These are phyloP conservation scores for Pneumocystis murina DNA, from an alignment of 1,139 yeast species.

Conservation along the genomic window DNA sequence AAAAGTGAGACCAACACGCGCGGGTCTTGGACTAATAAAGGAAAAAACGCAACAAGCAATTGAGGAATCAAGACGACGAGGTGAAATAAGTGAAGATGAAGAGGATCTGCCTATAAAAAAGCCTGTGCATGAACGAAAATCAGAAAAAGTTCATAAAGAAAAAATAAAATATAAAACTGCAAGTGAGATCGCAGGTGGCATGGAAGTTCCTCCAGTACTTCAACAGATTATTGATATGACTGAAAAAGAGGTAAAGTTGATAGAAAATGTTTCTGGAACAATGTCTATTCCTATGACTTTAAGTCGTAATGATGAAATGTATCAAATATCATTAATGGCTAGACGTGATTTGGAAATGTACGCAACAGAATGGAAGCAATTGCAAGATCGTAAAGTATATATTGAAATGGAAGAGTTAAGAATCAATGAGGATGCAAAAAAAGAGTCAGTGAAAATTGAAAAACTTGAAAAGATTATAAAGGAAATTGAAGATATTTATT, in stretches of 20 bases:
- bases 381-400: slow-evolving; percentile 18
- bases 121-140: slow-evolving; percentile 3
- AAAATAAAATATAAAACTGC: slow-evolving; percentile 26
- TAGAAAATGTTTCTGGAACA: slow-evolving; percentile 5
- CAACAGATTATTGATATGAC: slow-evolving; percentile 23
- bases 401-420: slow-evolving; percentile 17
- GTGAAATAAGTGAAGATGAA: slow-evolving; percentile 15
- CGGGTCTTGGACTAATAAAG: slow-evolving; percentile 52
- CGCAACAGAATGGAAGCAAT: slow-evolving; percentile 20
- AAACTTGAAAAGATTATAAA: slow-evolving; percentile 8
- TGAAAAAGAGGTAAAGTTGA: slow-evolving; percentile 13
- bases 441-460: slow-evolving; percentile 12
- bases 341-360: slow-evolving; percentile 19
- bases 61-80: slow-evolving; percentile 17
- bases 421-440: slow-evolving; percentile 16
- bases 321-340: slow-evolving; percentile 18
- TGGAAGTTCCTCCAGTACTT: slow-evolving; percentile 26
- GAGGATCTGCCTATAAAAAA: slow-evolving; percentile 2
- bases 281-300: slow-evolving; percentile 5
- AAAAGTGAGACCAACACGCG: slow-evolving; percentile 42
- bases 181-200: slow-evolving; percentile 27
- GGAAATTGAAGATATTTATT: slow-evolving; percentile 1
- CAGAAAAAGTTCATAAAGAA: slow-evolving; percentile 15
- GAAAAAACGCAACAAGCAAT: slow-evolving; percentile 24
- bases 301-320: slow-evolving; percentile 5